phyloP scores from a whole-genome alignment of 169 alveolate genomes.

The Cryptosporidium sp. region DNA sequence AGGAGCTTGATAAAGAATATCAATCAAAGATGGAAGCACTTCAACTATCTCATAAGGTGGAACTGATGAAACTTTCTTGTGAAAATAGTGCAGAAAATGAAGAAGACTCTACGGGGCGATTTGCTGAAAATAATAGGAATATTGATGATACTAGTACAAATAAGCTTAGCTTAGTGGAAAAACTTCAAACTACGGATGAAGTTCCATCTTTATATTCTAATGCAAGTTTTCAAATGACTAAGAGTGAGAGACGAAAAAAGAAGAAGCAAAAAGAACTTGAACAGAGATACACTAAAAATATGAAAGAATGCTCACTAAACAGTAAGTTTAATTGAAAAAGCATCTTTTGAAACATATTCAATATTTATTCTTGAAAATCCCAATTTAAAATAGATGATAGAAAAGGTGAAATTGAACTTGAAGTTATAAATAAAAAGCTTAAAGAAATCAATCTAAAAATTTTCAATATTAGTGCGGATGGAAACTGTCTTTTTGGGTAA shows the following conservation, averaged over 20 bases:
- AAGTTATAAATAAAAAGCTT: constrained; percentile 41
- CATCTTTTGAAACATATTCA: background rate
- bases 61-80: background rate
- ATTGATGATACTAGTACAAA: background rate
- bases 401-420: constrained; percentile 37
- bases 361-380: background rate
- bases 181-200: background rate
- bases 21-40: constrained; percentile 5
- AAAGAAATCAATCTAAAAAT: constrained; percentile 12
- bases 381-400: constrained; percentile 15
- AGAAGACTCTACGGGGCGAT: background rate
- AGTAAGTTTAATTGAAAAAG: constrained; percentile 33
- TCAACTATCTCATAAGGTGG: constrained; percentile 26
- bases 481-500: constrained; percentile 74
- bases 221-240: constrained; percentile 10
- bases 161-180: background rate
- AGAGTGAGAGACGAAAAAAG: constrained; percentile 26
- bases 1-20: constrained; percentile 50
- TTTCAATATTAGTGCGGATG: constrained; percentile 28
- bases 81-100: background rate
- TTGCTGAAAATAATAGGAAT: background rate
- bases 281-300: background rate
- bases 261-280: constrained; percentile 43
- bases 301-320: constrained; percentile 25
- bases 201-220: constrained; percentile 15